Evolutionary conservation across 2,329 filamentous ascomycete genomes (phyloP).

Genomic region (Paracoccidioides lutzii): DNA sequence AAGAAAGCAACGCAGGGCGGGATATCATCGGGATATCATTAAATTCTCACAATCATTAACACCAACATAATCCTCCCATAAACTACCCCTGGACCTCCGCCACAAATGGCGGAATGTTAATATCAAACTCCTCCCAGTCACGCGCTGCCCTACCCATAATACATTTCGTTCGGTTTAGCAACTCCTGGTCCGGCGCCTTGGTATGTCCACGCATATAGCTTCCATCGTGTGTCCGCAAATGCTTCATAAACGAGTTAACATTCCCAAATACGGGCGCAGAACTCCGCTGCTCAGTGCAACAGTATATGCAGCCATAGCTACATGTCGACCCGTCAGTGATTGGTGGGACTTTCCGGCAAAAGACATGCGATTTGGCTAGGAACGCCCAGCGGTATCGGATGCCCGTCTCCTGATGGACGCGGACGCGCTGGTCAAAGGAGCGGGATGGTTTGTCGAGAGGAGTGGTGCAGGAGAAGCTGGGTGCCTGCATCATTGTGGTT

Average conservation of each 20-base stretch:
- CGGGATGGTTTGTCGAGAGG: slow-evolving; percentile 10
- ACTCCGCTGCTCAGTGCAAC: slow-evolving; percentile 26
- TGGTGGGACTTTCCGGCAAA: slow-evolving; percentile 19
- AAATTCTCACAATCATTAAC: background rate
- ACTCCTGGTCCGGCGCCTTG: slow-evolving; percentile 21
- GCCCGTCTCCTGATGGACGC: slow-evolving; percentile 18
- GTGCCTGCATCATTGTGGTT: background rate
- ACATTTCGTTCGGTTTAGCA: slow-evolving; percentile 32
- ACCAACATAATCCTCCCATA: background rate
- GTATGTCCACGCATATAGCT: slow-evolving; percentile 17
- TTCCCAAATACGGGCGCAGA: slow-evolving; percentile 27
- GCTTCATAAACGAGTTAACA: slow-evolving; percentile 32
- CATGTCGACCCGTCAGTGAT: slow-evolving; percentile 9
- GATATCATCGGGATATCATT: background rate
- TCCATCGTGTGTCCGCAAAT: slow-evolving; percentile 25
- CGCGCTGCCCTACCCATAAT: slow-evolving; percentile 29
- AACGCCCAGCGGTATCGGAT: slow-evolving; percentile 36
- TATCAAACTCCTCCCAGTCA: slow-evolving; percentile 34
- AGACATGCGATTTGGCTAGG: slow-evolving; percentile 35
- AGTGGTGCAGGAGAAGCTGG: slow-evolving; percentile 7
- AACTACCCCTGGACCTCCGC: slow-evolving; percentile 6
- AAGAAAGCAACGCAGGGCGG: background rate
- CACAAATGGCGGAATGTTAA: slow-evolving; percentile 30
- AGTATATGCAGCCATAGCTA: slow-evolving; percentile 36
- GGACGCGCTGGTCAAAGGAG: slow-evolving; percentile 20